Percentiles rank a stretch among this genome's conserved stretches.
Evolutionary conservation across 495 filamentous ascomycete species (phyloP).

Genomic region (Tuber aestivum): DNA sequence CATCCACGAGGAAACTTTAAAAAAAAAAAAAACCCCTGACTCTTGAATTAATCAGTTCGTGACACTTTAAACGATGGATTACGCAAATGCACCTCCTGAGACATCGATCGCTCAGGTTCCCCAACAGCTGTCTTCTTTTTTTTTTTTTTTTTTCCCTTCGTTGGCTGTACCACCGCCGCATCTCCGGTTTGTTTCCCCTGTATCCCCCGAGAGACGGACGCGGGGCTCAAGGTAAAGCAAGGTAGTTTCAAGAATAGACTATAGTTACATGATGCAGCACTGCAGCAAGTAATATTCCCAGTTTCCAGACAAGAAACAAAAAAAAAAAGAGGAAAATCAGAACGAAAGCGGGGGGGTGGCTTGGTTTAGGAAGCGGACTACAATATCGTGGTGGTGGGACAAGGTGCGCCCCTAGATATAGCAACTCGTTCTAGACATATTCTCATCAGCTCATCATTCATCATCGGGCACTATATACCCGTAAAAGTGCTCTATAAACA

Average conservation of each 20-base stretch:
- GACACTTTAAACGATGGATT: neutral
- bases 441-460: neutral
- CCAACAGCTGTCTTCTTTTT: neutral
- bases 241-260: neutral
- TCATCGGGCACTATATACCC: neutral
- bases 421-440: neutral
- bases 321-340: neutral
- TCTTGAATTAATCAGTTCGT: neutral
- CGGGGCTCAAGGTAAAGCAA: neutral
- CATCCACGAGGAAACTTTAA: neutral
- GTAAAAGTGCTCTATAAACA: neutral
- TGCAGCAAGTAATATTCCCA: neutral
- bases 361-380: neutral
- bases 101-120: neutral
- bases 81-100: neutral
- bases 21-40: neutral
- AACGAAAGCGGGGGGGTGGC: neutral
- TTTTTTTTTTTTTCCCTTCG: neutral
- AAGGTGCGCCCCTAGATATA: neutral
- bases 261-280: neutral
- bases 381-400: neutral
- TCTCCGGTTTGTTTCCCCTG: neutral
- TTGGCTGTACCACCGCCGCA: neutral
- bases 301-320: neutral
- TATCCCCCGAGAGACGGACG: neutral